Evolutionary conservation across 495 filamentous ascomycete genomes (phyloP).

Genomic region (Cercophora samala): DNA sequence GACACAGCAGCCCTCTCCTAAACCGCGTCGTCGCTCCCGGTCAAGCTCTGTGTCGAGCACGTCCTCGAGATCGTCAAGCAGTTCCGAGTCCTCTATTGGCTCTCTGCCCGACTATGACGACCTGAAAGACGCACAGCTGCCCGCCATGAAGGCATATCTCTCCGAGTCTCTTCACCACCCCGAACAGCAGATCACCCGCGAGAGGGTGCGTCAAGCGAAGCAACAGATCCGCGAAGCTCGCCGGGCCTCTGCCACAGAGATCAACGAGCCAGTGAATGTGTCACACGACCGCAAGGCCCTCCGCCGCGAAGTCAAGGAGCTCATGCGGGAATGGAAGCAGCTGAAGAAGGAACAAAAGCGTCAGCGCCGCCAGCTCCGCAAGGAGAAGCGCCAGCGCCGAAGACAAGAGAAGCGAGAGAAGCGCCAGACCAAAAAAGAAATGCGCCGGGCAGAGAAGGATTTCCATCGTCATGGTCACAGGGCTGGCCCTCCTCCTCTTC

Average conservation of each 20-base stretch:
- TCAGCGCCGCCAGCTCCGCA: slow-evolving; percentile 23
- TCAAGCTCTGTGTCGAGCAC: slow-evolving; percentile 27
- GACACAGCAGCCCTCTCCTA: neutral
- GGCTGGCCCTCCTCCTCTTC: neutral
- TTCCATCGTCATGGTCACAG: slow-evolving; percentile 17
- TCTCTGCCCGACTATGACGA: slow-evolving; percentile 48
- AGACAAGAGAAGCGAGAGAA: slow-evolving; percentile 35
- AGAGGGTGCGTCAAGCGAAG: slow-evolving; percentile 35
- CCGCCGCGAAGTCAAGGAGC: slow-evolving; percentile 38
- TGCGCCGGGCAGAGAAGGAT: slow-evolving; percentile 27
- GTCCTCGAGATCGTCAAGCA: slow-evolving; percentile 30
- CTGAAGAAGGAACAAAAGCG: slow-evolving; percentile 42
- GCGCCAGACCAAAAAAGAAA: slow-evolving; percentile 25
- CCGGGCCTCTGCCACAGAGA: slow-evolving; percentile 22
- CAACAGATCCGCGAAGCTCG: slow-evolving; percentile 40
- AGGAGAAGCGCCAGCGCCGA: slow-evolving; percentile 27
- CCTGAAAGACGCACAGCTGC: slow-evolving; percentile 42
- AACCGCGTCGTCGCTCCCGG: slow-evolving; percentile 10
- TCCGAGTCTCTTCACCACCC: slow-evolving; percentile 42
- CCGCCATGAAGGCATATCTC: slow-evolving; percentile 35
- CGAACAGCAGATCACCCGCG: slow-evolving; percentile 43
- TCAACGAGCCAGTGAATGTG: slow-evolving; percentile 16
- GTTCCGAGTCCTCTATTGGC: slow-evolving; percentile 41
- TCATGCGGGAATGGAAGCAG: slow-evolving; percentile 40
- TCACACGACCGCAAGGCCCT: slow-evolving; percentile 30